A percentile compares a stretch with the other conserved stretches of the same genome.
phyloP scores from a whole-genome alignment of 2,329 filamentous ascomycete species.

The Cytospora piceae region DNA sequence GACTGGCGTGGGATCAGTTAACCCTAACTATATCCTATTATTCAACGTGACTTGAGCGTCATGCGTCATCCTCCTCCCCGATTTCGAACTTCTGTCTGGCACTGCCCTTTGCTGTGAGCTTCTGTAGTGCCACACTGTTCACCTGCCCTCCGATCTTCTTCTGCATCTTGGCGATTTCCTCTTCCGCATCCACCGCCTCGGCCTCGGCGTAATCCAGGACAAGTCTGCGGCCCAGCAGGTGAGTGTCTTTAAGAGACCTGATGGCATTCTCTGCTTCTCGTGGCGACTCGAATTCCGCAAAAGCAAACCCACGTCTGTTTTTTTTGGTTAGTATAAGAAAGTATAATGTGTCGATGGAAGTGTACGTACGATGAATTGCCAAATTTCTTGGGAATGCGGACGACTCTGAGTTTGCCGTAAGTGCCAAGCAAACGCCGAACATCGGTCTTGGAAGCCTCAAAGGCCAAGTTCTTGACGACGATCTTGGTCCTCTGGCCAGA shows the following conservation, averaged over 20 bases:
- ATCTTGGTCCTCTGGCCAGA: slow-evolving; percentile 84
- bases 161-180: slow-evolving; percentile 96
- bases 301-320: slow-evolving; percentile 79
- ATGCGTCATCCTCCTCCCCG: slow-evolving; percentile 63
- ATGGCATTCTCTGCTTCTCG: slow-evolving; percentile 89
- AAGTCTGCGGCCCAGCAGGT: slow-evolving; percentile 85
- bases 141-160: slow-evolving; percentile 90
- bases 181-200: slow-evolving; percentile 88
- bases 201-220: slow-evolving; percentile 91
- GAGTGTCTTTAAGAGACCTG: slow-evolving; percentile 87
- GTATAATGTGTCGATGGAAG: slow-evolving; percentile 5
- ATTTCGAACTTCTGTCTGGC: slow-evolving; percentile 84
- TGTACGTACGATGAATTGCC: slow-evolving; percentile 66
- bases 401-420: slow-evolving; percentile 89
- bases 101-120: slow-evolving; percentile 70
- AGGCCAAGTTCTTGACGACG: slow-evolving; percentile 97
- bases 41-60: slow-evolving; percentile 30
- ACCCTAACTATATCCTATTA: slow-evolving; percentile 25
- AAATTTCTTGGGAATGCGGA: slow-evolving; percentile 94
- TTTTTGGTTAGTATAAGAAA: slow-evolving; percentile 13
- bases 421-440: slow-evolving; percentile 82
- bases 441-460: slow-evolving; percentile 93
- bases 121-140: slow-evolving; percentile 87
- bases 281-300: slow-evolving; percentile 91
- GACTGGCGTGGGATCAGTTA: slow-evolving; percentile 12